Conservation (phyloP, 139 green algal species). For the Volvox africanus region DNA sequence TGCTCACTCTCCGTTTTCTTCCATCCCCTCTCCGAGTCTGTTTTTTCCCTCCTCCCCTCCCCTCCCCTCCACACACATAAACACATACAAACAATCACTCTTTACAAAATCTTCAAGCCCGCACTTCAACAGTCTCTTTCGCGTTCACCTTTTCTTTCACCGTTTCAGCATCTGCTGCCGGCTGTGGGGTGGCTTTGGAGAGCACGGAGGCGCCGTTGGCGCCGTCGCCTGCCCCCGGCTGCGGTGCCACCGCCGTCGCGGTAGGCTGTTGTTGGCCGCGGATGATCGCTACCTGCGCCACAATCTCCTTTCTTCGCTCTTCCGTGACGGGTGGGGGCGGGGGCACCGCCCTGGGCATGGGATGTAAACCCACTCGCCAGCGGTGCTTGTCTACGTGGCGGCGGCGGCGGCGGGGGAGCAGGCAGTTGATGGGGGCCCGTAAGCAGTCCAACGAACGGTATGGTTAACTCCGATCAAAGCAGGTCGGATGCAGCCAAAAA, state of each 20-base stretch:
- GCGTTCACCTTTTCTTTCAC: background rate
- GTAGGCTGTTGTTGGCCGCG: constrained; percentile 6
- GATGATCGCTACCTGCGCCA: constrained; percentile 48
- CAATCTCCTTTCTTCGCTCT: constrained; percentile 59
- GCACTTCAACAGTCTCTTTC: no score
- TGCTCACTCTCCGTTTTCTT: no score
- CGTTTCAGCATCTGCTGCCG: background rate
- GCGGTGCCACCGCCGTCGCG: background rate
- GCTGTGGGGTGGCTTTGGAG: background rate
- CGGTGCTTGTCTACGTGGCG: constrained; percentile 71
- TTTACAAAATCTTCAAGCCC: no score
- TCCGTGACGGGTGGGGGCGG: constrained; percentile 76
- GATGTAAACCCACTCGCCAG: constrained; percentile 70
- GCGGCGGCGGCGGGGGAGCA: background rate
- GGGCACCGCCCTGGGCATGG: constrained; percentile 77
- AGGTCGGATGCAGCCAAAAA: no score
- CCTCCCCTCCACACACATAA: no score
- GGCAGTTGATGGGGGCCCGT: no score
- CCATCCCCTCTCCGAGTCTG: no score
- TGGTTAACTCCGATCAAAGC: no score
- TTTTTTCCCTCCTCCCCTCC: no score
- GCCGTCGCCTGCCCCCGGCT: background rate
- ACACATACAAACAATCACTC: no score
- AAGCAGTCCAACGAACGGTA: no score
- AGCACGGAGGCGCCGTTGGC: background rate